phyloP scores from a whole-genome alignment of 805 yeast species.

The Myxozyma kluyveri region DNA sequence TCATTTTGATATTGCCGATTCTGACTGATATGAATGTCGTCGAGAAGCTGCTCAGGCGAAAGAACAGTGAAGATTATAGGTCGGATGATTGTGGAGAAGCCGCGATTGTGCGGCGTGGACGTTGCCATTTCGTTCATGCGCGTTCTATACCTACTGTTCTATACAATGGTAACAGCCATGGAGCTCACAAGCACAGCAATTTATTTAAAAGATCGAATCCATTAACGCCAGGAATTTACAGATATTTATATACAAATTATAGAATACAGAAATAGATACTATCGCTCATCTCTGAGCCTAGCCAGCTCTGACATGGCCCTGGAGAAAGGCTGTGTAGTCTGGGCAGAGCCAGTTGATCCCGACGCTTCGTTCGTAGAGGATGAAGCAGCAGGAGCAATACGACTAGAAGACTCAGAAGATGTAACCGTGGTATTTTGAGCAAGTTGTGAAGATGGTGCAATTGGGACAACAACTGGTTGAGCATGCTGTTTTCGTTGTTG shows the following conservation, averaged over 20 bases:
- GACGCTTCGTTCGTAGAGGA: neutral
- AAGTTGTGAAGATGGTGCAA: neutral
- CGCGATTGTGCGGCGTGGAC: too few species aligned
- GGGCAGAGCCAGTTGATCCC: neutral
- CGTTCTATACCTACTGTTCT: too few species aligned
- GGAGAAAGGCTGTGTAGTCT: constrained; percentile 3
- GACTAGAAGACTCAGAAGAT: neutral
- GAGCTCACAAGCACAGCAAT: too few species aligned
- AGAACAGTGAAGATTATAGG: too few species aligned
- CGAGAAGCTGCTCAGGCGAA: too few species aligned
- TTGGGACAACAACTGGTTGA: constrained; percentile 1
- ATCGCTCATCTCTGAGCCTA: neutral
- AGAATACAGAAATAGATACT: neutral
- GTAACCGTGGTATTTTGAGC: neutral
- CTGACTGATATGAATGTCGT: too few species aligned
- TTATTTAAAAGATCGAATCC: neutral
- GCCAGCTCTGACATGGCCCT: constrained; percentile 18
- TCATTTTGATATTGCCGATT: neutral
- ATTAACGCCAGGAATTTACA: neutral
- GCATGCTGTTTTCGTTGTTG: neutral
- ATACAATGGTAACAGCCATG: too few species aligned
- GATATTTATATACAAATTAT: neutral
- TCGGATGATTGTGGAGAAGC: too few species aligned
- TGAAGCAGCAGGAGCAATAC: neutral
- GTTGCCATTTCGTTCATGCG: too few species aligned